A percentile compares a stretch with the other conserved stretches of the same genome.
Conservation (phyloP, 768 basidiomycete species). For the Trametes punicea region DNA sequence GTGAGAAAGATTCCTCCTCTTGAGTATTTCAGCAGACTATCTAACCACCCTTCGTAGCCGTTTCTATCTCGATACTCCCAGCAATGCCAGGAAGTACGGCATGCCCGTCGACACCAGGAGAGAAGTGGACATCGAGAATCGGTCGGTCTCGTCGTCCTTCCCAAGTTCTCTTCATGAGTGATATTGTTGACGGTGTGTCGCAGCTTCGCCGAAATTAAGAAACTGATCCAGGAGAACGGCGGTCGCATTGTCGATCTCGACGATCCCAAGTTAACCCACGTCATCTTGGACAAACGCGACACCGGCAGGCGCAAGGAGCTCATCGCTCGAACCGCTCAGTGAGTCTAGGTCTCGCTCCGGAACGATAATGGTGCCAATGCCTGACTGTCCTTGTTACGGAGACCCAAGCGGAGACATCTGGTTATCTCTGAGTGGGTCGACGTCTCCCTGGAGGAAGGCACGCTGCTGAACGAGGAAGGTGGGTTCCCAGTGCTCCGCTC, state of each 20-base stretch:
- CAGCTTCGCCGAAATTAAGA: conserved; percentile 56
- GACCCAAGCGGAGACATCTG: conserved; percentile 78
- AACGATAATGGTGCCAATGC: no score
- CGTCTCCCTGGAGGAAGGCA: conserved; percentile 79
- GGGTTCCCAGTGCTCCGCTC: conserved; percentile 26
- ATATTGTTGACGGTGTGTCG: not conserved
- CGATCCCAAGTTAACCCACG: conserved; percentile 81
- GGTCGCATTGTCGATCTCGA: conserved; percentile 66
- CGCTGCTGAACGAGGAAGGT: conserved; percentile 85
- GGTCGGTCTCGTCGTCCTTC: conserved; percentile 37
- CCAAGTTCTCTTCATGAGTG: not conserved
- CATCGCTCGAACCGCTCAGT: conserved; percentile 71
- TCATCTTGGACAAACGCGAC: conserved; percentile 82
- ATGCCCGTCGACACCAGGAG: conserved; percentile 56
- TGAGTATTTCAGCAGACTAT: conserved; percentile 1
- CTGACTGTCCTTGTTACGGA: conserved; percentile 33
- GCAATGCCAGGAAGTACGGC: conserved; percentile 64
- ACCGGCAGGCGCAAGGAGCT: conserved; percentile 67
- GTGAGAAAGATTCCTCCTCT: conserved; percentile 40
- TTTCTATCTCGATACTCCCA: conserved; percentile 85
- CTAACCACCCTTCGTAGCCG: conserved; percentile 42
- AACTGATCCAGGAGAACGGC: conserved; percentile 62
- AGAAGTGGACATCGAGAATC: conserved; percentile 48
- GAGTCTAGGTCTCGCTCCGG: not conserved
- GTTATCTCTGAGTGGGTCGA: conserved; percentile 75